Base-by-base conservation (phyloP, 1,284 basidiomycete species). In the Stereum hirsutum region DNA sequence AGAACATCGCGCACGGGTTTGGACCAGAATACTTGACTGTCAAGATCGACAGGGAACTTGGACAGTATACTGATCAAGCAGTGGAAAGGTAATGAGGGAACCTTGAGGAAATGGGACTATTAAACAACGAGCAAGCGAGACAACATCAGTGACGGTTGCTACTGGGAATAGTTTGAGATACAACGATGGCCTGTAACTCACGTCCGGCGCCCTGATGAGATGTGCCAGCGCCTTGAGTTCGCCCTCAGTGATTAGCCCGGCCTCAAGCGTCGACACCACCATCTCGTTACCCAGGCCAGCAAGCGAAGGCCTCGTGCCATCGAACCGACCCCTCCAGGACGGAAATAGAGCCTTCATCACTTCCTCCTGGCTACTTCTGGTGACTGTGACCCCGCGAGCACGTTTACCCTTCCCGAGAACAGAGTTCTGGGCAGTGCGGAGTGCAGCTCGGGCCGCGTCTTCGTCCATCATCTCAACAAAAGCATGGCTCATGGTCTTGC, bases 41-140 rank as follows among this genome's bases (percentile, higher is more conserved):
- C 82, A 23, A 75, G 65, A 52, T 86, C 81, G 23, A 69, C 62
- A 0, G 84, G 84, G 60, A 88, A 84, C 59, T 88, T 89, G 50
- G 70, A 73, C 47, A 89, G 57, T 39, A 86, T 69, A 46, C 81
- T 82, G 43, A 79, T 70, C 38, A 89, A 67, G 7, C 73, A 75
- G 57, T 87, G 76, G 66, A 85, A 89, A 1, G 86, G 87, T 36
- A 89, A 68, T 1, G 74, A 81, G 6, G 85, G 80, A 24, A 84
- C 81, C 63, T 89, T 89, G 51, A 89, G 66, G 66, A 89, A 89
- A 57, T 86, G 86, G 24, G 84, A 79, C 84, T 88, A 14, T 11
- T 15, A 7, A 15, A 23, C 5, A 25, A n/a, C n/a, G 37, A 39
- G 24, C 25, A n/a, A 5, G 15, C 15, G 17, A 10, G 14, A 35